phyloP scores from a whole-genome alignment of 495 filamentous ascomycete species.

The Aspergillus homomorphus region DNA sequence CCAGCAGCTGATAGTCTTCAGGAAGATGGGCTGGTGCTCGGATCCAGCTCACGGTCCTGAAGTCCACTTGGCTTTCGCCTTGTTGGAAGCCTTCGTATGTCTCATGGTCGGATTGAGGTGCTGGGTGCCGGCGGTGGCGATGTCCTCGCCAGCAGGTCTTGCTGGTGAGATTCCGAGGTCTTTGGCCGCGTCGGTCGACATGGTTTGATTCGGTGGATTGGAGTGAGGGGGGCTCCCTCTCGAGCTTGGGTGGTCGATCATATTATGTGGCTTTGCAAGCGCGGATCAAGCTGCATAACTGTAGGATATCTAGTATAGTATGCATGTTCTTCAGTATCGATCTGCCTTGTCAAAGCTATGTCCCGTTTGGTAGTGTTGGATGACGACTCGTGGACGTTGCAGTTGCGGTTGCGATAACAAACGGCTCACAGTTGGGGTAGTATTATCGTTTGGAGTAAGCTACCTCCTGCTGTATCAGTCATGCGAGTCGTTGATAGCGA shows the following conservation, averaged over 20 bases:
- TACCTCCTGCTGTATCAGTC: neutral
- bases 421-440: neutral
- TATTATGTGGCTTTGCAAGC: neutral
- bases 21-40: conserved; percentile 54
- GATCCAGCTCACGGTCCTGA: conserved; percentile 57
- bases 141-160: conserved; percentile 7
- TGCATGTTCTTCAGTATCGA: neutral
- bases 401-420: neutral
- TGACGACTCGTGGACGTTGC: neutral
- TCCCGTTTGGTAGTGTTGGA: neutral
- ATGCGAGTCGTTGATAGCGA: neutral
- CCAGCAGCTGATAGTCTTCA: conserved; percentile 45
- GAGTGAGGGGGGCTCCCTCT: neutral
- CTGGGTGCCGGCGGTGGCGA: conserved; percentile 11
- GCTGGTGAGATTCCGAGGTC: conserved; percentile 15
- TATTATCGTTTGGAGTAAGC: neutral
- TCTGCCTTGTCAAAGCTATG: neutral
- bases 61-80: conserved; percentile 48
- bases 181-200: conserved; percentile 8
- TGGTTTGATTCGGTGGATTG: neutral
- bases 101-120: conserved; percentile 26
- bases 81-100: conserved; percentile 52
- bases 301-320: neutral
- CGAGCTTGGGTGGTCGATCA: neutral
- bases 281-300: neutral